phyloP scores from a whole-genome alignment of 768 basidiomycete genomes.

The Nidularia sp. region DNA sequence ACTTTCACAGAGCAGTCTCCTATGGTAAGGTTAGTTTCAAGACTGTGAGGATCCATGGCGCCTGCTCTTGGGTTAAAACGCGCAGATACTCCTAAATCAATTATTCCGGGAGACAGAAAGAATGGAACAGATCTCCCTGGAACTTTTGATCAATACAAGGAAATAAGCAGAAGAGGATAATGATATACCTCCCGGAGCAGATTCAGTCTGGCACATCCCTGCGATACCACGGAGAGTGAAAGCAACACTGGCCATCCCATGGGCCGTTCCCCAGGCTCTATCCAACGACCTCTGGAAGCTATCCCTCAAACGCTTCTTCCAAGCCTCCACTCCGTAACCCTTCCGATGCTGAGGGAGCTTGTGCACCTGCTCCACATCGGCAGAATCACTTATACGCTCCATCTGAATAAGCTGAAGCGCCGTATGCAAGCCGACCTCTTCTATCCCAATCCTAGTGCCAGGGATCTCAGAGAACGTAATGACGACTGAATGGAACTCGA shows the following conservation, averaged over 20 bases:
- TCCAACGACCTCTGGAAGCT: conserved; percentile 66
- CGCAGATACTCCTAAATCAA: conserved; percentile 42
- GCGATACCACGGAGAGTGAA: conserved; percentile 44
- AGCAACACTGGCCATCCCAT: conserved; percentile 49
- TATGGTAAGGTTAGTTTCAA: conserved; percentile 39
- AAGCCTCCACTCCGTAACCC: conserved; percentile 53
- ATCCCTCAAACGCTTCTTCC: conserved; percentile 56
- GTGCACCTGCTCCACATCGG: conserved; percentile 11
- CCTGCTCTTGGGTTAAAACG: conserved; percentile 58
- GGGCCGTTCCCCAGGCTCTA: conserved; percentile 61
- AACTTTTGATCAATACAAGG: conserved; percentile 1
- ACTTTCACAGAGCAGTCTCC: conserved; percentile 44
- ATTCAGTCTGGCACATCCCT: conserved; percentile 29
- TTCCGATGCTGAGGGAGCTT: conserved; percentile 16
- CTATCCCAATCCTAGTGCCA: conserved; percentile 46
- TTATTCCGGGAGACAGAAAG: conserved; percentile 39
- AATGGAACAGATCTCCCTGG: conserved; percentile 28
- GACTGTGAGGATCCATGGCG: conserved; percentile 46
- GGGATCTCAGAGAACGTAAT: conserved; percentile 49
- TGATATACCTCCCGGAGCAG: conserved; percentile 22
- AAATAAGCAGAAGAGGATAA: neutral
- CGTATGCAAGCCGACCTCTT: conserved; percentile 48
- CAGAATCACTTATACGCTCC: conserved; percentile 27
- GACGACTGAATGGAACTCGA: conserved; percentile 57
- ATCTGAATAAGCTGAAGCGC: conserved; percentile 52